Conservation (phyloP, 2,329 filamentous ascomycete genomes). For the Calonectria pteridis region DNA sequence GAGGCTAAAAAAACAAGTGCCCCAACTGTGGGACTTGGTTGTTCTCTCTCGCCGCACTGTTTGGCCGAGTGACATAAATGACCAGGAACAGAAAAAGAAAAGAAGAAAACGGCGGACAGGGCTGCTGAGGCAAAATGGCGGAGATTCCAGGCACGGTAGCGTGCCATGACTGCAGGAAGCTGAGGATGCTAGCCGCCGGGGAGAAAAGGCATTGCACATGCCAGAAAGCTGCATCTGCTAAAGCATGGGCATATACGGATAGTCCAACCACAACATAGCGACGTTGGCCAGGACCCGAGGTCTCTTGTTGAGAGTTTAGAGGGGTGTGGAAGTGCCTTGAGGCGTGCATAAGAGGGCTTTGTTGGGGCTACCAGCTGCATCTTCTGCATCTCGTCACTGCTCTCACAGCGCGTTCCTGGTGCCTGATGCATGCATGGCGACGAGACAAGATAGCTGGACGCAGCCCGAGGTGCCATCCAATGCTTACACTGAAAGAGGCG, state of each 20-base stretch:
- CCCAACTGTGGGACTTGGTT: constrained; percentile 32
- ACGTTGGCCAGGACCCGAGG: neutral
- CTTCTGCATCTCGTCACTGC: neutral
- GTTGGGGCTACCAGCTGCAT: constrained; percentile 9
- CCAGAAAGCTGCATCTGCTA: neutral
- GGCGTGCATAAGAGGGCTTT: neutral
- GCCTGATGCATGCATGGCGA: neutral
- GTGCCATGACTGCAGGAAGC: constrained; percentile 16
- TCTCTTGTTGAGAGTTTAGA: constrained; percentile 10
- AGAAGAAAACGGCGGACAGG: neutral
- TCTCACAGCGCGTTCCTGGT: constrained; percentile 20
- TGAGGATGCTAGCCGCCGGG: neutral
- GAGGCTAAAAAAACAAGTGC: constrained; percentile 23
- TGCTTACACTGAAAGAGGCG: neutral
- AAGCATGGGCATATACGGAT: neutral
- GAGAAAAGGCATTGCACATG: neutral
- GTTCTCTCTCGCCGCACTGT: constrained; percentile 25
- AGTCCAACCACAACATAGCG: neutral
- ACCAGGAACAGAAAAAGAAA: neutral
- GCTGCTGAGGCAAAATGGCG: neutral
- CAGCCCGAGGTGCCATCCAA: constrained; percentile 10
- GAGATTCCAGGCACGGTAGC: constrained; percentile 16
- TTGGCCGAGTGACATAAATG: neutral
- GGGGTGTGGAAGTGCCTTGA: neutral
- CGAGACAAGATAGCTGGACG: neutral